phyloP scores from a whole-genome alignment of 768 basidiomycete genomes.

The Lactarius sp. region DNA sequence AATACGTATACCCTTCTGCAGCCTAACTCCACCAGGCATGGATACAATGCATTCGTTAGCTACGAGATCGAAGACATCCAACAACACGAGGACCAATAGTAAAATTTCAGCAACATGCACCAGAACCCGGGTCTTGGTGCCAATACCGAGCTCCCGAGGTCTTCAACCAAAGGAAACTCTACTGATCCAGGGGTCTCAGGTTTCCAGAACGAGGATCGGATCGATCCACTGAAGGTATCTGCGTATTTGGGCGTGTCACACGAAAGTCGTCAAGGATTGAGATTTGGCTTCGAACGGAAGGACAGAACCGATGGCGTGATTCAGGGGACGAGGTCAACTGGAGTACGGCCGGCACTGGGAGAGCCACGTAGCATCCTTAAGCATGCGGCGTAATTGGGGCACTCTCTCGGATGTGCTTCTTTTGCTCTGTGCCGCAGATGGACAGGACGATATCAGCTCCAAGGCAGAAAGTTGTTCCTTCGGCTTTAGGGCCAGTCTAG shows the following conservation, averaged over 20 bases:
- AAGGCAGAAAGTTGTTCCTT: conserved; percentile 5
- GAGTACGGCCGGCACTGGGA: conserved; percentile 12
- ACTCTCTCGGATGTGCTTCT: conserved; percentile 15
- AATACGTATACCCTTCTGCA: conserved; percentile 14
- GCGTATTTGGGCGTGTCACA: conserved; percentile 5
- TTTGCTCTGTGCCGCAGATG: conserved; percentile 8
- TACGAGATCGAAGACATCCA: conserved; percentile 13
- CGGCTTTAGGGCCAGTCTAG: conserved; percentile 9
- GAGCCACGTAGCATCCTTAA: conserved; percentile 19
- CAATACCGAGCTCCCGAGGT: conserved; percentile 11
- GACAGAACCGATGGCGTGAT: conserved; percentile 17
- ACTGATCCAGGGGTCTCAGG: conserved; percentile 1
- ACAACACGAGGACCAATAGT: conserved; percentile 16
- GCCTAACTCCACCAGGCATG: conserved; percentile 16
- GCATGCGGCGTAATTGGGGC: conserved; percentile 19
- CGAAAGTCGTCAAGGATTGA: neutral
- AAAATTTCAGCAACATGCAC: conserved; percentile 7
- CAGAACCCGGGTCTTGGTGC: conserved; percentile 19
- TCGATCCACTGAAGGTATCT: conserved; percentile 13
- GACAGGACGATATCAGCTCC: conserved; percentile 3
- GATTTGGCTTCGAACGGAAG: conserved; percentile 11
- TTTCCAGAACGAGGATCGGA: conserved; percentile 18
- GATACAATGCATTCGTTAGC: conserved; percentile 12
- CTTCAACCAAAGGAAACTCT: neutral
- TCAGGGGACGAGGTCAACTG: neutral